These are phyloP conservation scores for Cytospora schulzeri DNA, from an alignment of 2,329 filamentous ascomycete genomes.

Conservation along the genomic window DNA sequence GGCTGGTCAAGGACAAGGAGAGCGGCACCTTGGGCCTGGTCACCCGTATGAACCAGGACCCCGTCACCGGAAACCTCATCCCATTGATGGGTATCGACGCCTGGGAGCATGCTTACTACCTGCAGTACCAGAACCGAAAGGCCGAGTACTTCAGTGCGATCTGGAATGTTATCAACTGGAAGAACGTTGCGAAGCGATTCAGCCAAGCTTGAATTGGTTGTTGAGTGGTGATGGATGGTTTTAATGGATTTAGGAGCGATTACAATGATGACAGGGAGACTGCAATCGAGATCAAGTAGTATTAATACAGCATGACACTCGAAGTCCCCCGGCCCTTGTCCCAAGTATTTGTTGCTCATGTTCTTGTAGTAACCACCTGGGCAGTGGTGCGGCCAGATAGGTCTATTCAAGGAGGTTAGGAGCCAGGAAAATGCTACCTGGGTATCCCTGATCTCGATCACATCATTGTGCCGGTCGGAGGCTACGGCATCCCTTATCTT, in stretches of 20 bases:
- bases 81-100: constrained; percentile 89
- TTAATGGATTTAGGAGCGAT: neutral
- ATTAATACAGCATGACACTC: neutral
- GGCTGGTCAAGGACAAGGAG: constrained; percentile 74
- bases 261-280: neutral
- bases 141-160: constrained; percentile 92
- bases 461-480: too few relatives aligned
- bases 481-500: too few relatives aligned
- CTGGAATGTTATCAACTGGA: constrained; percentile 97
- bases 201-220: neutral
- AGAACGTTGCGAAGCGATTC: constrained; percentile 79
- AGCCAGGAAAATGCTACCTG: too few relatives aligned
- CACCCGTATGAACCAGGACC: constrained; percentile 85
- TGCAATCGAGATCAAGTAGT: neutral
- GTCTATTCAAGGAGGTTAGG: too few relatives aligned
- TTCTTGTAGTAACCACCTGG: neutral
- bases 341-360: neutral
- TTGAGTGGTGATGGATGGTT: neutral
- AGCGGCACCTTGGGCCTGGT: constrained; percentile 64
- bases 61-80: constrained; percentile 78
- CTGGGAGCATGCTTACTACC: constrained; percentile 95
- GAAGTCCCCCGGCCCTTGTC: neutral
- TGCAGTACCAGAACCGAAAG: constrained; percentile 97
- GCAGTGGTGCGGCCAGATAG: too few relatives aligned
- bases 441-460: too few relatives aligned